These are phyloP conservation scores for Lanmaoa rubissima DNA, from an alignment of 768 basidiomycete genomes.

Conservation along the genomic window DNA sequence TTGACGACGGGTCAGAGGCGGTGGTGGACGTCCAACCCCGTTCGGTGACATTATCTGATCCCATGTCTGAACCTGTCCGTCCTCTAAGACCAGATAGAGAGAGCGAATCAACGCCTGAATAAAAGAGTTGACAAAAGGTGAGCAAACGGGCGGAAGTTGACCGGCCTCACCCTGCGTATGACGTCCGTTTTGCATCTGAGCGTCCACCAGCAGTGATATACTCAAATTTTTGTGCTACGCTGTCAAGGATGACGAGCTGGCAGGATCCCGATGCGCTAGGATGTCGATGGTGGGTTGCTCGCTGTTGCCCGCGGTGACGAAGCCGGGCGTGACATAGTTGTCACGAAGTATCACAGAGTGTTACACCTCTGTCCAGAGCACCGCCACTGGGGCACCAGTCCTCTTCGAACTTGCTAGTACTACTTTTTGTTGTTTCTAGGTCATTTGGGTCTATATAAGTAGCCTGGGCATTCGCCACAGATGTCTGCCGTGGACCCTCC, in stretches of 20 bases:
- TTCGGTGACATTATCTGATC: slow-evolving; percentile 56
- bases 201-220: background rate
- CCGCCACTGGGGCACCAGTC: slow-evolving; percentile 11
- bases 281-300: background rate
- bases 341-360: slow-evolving; percentile 8
- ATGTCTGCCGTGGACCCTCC: slow-evolving; percentile 44
- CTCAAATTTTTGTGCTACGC: background rate
- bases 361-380: slow-evolving; percentile 1
- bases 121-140: slow-evolving; percentile 3
- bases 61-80: slow-evolving; percentile 31
- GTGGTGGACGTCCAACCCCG: slow-evolving; percentile 48
- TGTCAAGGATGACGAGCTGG: slow-evolving; percentile 1
- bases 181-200: slow-evolving; percentile 33
- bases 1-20: slow-evolving; percentile 49
- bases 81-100: slow-evolving; percentile 17
- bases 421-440: background rate
- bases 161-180: slow-evolving; percentile 21
- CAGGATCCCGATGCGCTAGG: background rate
- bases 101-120: slow-evolving; percentile 19
- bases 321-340: slow-evolving; percentile 5
- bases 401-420: background rate
- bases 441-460: background rate
- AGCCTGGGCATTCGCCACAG: slow-evolving; percentile 4
- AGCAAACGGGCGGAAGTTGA: background rate
- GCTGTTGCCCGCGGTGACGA: slow-evolving; percentile 11